These are phyloP conservation scores for Candida boidinii DNA, from an alignment of 805 yeast genomes.

Conservation along the genomic window DNA sequence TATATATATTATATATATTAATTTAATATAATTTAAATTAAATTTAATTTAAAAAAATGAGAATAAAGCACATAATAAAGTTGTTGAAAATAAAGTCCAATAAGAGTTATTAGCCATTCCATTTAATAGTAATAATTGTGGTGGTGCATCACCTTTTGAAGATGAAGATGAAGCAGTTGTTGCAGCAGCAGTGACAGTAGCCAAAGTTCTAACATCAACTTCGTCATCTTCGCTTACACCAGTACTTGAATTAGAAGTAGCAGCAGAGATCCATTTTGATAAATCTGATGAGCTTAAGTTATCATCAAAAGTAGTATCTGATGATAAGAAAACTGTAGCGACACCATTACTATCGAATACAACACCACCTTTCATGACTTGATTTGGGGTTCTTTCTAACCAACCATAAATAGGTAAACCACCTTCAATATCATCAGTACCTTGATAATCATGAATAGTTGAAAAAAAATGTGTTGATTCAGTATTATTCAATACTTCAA, in stretches of 20 bases:
- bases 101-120: no score
- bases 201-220: constrained; percentile 10
- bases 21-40: no score
- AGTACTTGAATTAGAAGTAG: no score
- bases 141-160: not conserved
- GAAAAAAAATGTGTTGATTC: constrained; percentile 48
- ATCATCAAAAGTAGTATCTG: constrained; percentile 39
- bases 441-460: constrained; percentile 72
- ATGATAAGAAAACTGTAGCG: constrained; percentile 52
- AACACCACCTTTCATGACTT: constrained; percentile 64
- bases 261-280: constrained; percentile 33
- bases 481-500: constrained; percentile 63
- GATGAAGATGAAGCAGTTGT: constrained; percentile 1
- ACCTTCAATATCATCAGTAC: constrained; percentile 49
- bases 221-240: constrained; percentile 7
- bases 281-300: constrained; percentile 37
- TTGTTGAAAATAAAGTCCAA: no score
- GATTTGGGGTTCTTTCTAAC: constrained; percentile 41
- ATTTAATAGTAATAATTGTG: no score
- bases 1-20: no score
- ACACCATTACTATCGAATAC: constrained; percentile 54
- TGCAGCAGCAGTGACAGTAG: constrained; percentile 10
- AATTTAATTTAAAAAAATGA: no score
- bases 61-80: no score
- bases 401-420: constrained; percentile 55